These are phyloP conservation scores for Flammula alnicola DNA, from an alignment of 1,284 basidiomycete genomes.

Conservation along the genomic window DNA sequence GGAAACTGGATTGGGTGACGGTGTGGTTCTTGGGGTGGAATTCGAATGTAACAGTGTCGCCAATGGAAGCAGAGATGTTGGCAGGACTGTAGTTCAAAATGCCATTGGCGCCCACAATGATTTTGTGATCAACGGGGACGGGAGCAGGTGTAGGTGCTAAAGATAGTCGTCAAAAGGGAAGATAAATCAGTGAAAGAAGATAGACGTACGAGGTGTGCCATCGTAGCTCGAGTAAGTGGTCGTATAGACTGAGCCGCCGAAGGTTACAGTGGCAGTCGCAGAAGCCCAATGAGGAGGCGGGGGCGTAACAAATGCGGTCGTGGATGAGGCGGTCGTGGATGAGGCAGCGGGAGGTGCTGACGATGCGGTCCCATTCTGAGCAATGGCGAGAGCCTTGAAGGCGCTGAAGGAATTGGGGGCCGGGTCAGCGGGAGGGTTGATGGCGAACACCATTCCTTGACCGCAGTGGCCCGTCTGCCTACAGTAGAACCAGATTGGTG, in stretches of 20 bases:
- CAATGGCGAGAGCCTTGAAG: constrained; percentile 45
- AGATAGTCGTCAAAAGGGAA: neutral
- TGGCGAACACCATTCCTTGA: constrained; percentile 57
- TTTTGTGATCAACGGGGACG: constrained; percentile 40
- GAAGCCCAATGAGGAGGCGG: constrained; percentile 39
- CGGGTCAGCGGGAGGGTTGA: constrained; percentile 49
- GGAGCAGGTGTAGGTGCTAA: constrained; percentile 39
- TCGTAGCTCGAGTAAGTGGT: constrained; percentile 45
- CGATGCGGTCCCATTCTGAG: constrained; percentile 38
- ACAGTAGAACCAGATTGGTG: constrained; percentile 47
- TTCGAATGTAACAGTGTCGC: constrained; percentile 48
- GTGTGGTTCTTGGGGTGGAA: constrained; percentile 57
- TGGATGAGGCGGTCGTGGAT: constrained; percentile 9
- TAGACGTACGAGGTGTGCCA: constrained; percentile 39
- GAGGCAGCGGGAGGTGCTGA: too few species aligned
- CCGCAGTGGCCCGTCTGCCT: constrained; percentile 43
- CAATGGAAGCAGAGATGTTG: constrained; percentile 49
- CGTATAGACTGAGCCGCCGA: constrained; percentile 35
- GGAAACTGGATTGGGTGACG: constrained; percentile 64
- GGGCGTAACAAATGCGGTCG: constrained; percentile 34
- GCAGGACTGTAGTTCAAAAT: constrained; percentile 42
- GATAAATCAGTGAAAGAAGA: neutral
- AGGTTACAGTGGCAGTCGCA: constrained; percentile 42
- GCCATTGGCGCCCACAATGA: constrained; percentile 45
- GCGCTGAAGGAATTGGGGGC: constrained; percentile 48